phyloP scores from a whole-genome alignment of 1,284 basidiomycete species.

The Cryptococcus depauperatus region DNA sequence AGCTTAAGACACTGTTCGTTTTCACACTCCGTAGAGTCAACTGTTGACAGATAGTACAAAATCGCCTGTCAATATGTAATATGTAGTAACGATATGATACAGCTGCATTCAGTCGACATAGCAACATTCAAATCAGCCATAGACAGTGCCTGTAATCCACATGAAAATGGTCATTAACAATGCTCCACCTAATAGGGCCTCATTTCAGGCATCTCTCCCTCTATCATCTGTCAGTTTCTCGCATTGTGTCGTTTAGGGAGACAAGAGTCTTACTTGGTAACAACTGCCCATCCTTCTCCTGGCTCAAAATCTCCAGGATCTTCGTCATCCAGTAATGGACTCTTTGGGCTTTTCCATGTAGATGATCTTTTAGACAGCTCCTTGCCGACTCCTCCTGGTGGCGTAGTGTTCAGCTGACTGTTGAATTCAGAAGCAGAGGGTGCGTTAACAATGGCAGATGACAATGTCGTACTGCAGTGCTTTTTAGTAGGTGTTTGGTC shows the following conservation, averaged over 20 bases:
- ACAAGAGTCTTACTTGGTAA: constrained; percentile 31
- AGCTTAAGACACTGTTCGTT: no score
- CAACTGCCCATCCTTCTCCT: constrained; percentile 41
- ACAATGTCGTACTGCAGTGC: no score
- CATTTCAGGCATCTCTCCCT: constrained; percentile 13
- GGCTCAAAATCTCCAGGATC: constrained; percentile 42
- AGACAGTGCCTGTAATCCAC: constrained; percentile 5
- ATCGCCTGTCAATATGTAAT: no score
- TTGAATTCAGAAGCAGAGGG: neutral
- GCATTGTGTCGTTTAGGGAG: neutral
- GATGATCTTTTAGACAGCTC: constrained; percentile 12
- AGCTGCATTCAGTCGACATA: no score
- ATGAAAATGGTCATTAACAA: constrained; percentile 6
- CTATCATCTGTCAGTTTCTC: neutral
- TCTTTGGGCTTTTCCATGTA: constrained; percentile 25
- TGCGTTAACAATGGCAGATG: neutral
- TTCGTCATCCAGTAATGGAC: constrained; percentile 39
- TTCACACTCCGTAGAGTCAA: no score
- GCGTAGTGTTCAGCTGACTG: constrained; percentile 10
- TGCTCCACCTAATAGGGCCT: constrained; percentile 2
- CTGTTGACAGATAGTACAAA: no score
- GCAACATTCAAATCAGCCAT: constrained; percentile 4
- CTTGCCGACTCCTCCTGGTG: constrained; percentile 3
- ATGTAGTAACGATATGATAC: no score
- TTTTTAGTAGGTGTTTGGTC: neutral